phyloP scores from a whole-genome alignment of 768 basidiomycete species.

The Russula brevipes region DNA sequence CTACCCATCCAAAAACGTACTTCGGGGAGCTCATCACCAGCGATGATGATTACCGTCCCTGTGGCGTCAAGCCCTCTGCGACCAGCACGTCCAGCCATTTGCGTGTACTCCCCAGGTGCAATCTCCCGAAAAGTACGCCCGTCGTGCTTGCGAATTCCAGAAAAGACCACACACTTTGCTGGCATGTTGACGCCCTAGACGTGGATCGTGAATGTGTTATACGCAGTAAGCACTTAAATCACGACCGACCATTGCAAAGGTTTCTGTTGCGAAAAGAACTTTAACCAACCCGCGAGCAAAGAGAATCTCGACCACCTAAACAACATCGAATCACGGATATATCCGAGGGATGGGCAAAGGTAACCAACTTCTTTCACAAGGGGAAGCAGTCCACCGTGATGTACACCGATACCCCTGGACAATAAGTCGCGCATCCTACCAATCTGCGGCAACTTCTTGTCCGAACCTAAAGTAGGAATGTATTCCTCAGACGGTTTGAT shows the following conservation, averaged over 20 bases:
- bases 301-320: constrained; percentile 88
- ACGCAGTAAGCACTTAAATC: constrained; percentile 13
- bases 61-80: constrained; percentile 92
- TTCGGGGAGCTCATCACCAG: constrained; percentile 80
- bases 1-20: constrained; percentile 39
- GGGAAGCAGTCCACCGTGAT: constrained; percentile 93
- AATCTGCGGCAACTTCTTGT: constrained; percentile 91
- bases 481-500: neutral
- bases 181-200: constrained; percentile 98
- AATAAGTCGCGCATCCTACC: constrained; percentile 83
- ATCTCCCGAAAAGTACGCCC: constrained; percentile 89
- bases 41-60: constrained; percentile 90
- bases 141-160: constrained; percentile 91
- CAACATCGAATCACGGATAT: constrained; percentile 1
- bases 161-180: constrained; percentile 94
- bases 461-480: constrained; percentile 54
- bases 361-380: constrained; percentile 86
- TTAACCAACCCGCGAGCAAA: constrained; percentile 96
- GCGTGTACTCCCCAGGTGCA: constrained; percentile 90
- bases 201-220: neutral
- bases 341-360: neutral
- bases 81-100: constrained; percentile 98
- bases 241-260: constrained; percentile 87
- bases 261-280: constrained; percentile 96
- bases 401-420: constrained; percentile 90